Conservation (phyloP, 2,329 filamentous ascomycete species). For the Beauveria rudraprayagi region DNA sequence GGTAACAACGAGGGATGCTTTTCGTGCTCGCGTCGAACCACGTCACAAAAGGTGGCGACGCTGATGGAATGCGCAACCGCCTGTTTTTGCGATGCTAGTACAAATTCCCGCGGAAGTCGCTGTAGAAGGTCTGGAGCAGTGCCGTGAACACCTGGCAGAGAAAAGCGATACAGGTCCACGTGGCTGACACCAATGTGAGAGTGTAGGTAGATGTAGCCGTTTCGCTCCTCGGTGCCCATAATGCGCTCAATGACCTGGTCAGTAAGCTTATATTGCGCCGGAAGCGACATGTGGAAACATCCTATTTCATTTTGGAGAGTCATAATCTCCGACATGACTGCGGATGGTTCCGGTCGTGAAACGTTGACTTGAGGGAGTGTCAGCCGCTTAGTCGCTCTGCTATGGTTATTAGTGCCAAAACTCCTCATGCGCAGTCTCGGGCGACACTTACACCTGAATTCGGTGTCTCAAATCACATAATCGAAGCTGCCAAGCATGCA, state of each 20-base stretch:
- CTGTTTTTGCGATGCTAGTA: slow-evolving; percentile 29
- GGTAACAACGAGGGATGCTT: slow-evolving; percentile 18
- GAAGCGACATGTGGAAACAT: slow-evolving; percentile 27
- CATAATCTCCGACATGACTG: slow-evolving; percentile 30
- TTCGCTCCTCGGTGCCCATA: slow-evolving; percentile 22
- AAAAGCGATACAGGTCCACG: slow-evolving; percentile 32
- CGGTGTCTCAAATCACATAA: slow-evolving; percentile 29
- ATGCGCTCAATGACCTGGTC: slow-evolving; percentile 27
- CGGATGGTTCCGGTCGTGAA: slow-evolving; percentile 26
- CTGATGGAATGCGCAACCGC: slow-evolving; percentile 31
- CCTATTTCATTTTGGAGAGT: slow-evolving; percentile 29
- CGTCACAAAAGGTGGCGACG: slow-evolving; percentile 28
- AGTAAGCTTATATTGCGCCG: slow-evolving; percentile 25
- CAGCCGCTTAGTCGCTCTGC: slow-evolving; percentile 17
- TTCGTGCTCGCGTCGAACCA: slow-evolving; percentile 23
- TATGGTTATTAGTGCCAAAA: background rate
- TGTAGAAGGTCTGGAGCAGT: slow-evolving; percentile 25
- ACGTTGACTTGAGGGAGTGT: slow-evolving; percentile 14
- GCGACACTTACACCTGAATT: slow-evolving; percentile 25
- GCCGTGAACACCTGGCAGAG: slow-evolving; percentile 28
- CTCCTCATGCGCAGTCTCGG: background rate
- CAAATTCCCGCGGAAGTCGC: slow-evolving; percentile 28
- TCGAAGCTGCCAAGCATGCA: slow-evolving; percentile 29
- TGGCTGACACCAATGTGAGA: slow-evolving; percentile 28
- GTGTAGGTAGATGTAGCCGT: slow-evolving; percentile 31